A percentile compares a stretch with the other conserved stretches of the same genome.
These are phyloP conservation scores for Teratosphaeriaceae sp. DNA, from an alignment of 2,329 filamentous ascomycete species.

Conservation along the genomic window DNA sequence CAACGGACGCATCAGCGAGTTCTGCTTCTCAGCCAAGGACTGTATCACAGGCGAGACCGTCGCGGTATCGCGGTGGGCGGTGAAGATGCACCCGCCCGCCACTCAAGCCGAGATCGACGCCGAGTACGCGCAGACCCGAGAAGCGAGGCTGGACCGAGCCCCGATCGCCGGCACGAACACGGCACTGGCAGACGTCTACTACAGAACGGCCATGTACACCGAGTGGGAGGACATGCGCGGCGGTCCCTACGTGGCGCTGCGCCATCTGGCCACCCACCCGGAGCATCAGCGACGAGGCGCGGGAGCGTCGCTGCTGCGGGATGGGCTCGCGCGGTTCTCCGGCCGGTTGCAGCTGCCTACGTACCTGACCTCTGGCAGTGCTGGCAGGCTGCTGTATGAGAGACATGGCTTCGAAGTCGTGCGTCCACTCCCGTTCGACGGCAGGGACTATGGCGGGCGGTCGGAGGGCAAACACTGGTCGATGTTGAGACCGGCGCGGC, in stretches of 20 bases:
- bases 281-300: slow-evolving; percentile 32
- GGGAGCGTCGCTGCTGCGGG: slow-evolving; percentile 28
- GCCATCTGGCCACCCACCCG: slow-evolving; percentile 26
- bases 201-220: slow-evolving; percentile 4
- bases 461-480: slow-evolving; percentile 13
- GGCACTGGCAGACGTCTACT: slow-evolving; percentile 8
- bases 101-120: slow-evolving; percentile 7
- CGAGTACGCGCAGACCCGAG: slow-evolving; percentile 5
- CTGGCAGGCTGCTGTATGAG: slow-evolving; percentile 32
- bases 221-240: slow-evolving; percentile 9
- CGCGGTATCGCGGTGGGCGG: slow-evolving; percentile 10
- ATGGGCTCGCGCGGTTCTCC: slow-evolving; percentile 30
- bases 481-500: slow-evolving; percentile 11
- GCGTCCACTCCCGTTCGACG: slow-evolving; percentile 12
- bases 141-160: slow-evolving; percentile 5
- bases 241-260: slow-evolving; percentile 12
- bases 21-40: slow-evolving; percentile 10
- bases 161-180: slow-evolving; percentile 10
- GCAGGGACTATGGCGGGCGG: slow-evolving; percentile 10
- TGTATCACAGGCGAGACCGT: slow-evolving; percentile 6
- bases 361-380: slow-evolving; percentile 31
- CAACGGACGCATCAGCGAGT: slow-evolving; percentile 3
- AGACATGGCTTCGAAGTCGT: slow-evolving; percentile 25
- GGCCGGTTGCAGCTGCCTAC: slow-evolving; percentile 27
- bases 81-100: background rate